Conservation (phyloP, 75 land plant genomes). For the Pseudotsuga menziesii region DNA sequence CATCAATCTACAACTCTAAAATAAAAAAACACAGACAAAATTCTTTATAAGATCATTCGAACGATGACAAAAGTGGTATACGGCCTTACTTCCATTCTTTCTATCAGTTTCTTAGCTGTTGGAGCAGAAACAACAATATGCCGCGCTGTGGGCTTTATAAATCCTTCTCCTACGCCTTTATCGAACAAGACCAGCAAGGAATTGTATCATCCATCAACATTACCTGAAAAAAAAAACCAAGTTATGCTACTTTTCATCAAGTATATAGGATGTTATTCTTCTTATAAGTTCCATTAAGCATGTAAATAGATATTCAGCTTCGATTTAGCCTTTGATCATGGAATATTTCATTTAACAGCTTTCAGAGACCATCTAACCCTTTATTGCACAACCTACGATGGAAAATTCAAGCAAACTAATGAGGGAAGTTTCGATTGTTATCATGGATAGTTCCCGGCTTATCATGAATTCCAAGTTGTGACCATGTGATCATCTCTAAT, state of each 20-base stretch:
- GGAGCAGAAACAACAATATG: constrained; percentile 71
- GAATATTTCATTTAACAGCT: no score
- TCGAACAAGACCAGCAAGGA: constrained; percentile 62
- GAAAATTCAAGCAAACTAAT: background rate
- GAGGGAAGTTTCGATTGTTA: background rate
- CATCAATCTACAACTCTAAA: no score
- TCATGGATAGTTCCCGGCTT: constrained; percentile 49
- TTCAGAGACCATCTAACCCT: no score
- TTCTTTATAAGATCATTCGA: background rate
- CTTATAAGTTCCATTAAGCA: background rate
- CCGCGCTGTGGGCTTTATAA: constrained; percentile 66
- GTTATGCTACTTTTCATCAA: background rate
- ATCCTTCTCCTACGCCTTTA: constrained; percentile 74
- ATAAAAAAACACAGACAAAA: background rate
- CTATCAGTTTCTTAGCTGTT: constrained; percentile 57
- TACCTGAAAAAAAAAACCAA: constrained; percentile 46
- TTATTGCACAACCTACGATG: background rate
- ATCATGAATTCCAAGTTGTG: constrained; percentile 79
- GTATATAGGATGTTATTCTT: background rate
- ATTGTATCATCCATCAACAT: constrained; percentile 76
- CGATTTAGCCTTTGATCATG: background rate
- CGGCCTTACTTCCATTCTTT: constrained; percentile 52
- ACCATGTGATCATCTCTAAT: constrained; percentile 80
- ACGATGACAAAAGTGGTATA: background rate
- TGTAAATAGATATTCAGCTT: background rate